A percentile compares a stretch with the other conserved stretches of the same genome.
phyloP scores from a whole-genome alignment of 768 basidiomycete species.

The Paxillus rubicundulus region DNA sequence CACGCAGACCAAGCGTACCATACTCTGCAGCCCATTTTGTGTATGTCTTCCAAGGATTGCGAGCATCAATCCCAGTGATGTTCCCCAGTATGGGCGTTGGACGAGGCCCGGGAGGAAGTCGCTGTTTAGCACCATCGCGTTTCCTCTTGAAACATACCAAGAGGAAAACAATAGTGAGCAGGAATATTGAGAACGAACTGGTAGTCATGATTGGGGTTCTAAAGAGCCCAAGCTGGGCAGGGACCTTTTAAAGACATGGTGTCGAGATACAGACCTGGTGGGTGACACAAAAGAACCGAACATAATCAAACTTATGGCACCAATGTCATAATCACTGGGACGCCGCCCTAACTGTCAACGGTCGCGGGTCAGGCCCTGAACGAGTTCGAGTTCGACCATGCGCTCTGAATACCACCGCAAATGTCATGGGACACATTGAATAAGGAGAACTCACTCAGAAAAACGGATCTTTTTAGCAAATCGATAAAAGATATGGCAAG shows the following conservation, averaged over 20 bases:
- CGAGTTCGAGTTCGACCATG: no score
- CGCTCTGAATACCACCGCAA: no score
- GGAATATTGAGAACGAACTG: background rate
- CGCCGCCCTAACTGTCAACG: no score
- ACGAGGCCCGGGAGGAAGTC: constrained; percentile 7
- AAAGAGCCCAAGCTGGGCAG: background rate
- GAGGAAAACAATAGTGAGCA: background rate
- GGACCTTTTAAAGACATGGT: background rate
- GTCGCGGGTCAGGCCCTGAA: no score
- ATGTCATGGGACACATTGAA: no score
- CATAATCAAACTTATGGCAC: no score
- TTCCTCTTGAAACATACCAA: background rate
- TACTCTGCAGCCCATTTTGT: constrained; percentile 8
- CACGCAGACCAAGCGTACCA: background rate
- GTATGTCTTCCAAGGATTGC: constrained; percentile 11
- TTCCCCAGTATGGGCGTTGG: constrained; percentile 10
- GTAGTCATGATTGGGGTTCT: background rate
- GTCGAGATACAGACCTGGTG: no score
- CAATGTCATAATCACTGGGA: no score
- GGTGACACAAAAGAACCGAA: no score
- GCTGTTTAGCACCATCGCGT: background rate
- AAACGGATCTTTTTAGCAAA: no score
- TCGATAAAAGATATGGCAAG: no score
- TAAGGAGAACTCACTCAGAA: no score
- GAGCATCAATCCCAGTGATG: constrained; percentile 1